These are phyloP conservation scores for Talaromyces stipitatus DNA, from an alignment of 495 filamentous ascomycete genomes.

Conservation along the genomic window DNA sequence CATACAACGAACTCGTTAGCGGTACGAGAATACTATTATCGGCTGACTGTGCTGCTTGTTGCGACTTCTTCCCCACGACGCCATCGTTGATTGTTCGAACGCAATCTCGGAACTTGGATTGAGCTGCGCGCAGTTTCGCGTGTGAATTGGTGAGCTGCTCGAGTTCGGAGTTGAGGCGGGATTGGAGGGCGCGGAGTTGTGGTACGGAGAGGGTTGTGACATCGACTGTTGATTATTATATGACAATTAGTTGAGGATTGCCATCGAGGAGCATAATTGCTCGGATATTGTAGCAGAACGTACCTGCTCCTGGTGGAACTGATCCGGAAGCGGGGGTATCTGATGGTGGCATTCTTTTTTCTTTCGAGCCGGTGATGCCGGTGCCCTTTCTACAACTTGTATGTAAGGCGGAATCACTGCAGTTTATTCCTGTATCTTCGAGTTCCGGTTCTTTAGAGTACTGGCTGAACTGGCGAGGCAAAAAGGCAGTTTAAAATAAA, in stretches of 20 bases:
- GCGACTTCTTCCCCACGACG: slow-evolving; percentile 27
- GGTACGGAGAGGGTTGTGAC: slow-evolving; percentile 49
- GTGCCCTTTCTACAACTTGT: too few relatives aligned
- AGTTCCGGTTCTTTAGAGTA: too few relatives aligned
- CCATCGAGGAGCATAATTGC: not conserved
- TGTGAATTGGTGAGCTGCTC: slow-evolving; percentile 88
- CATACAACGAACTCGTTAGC: slow-evolving; percentile 87
- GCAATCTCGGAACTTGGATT: slow-evolving; percentile 88
- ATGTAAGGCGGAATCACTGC: too few relatives aligned
- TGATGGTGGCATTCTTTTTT: slow-evolving; percentile 16
- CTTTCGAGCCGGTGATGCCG: too few relatives aligned
- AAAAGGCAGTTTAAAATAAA: not conserved
- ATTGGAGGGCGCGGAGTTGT: slow-evolving; percentile 66
- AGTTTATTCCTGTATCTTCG: too few relatives aligned
- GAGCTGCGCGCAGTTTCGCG: slow-evolving; percentile 78
- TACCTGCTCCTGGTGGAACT: slow-evolving; percentile 25
- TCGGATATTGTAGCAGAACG: not conserved
- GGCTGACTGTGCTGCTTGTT: slow-evolving; percentile 14
- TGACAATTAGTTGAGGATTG: not conserved
- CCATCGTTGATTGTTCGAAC: slow-evolving; percentile 62
- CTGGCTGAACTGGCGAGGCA: not conserved
- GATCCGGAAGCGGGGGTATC: slow-evolving; percentile 20
- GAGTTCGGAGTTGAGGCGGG: slow-evolving; percentile 90
- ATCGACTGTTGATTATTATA: slow-evolving; percentile 43
- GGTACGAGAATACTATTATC: slow-evolving; percentile 70